Percentiles rank a stretch among this genome's conserved stretches.
Evolutionary conservation across 1,139 yeast species (phyloP).

Genomic region (Candida dubliniensis): DNA sequence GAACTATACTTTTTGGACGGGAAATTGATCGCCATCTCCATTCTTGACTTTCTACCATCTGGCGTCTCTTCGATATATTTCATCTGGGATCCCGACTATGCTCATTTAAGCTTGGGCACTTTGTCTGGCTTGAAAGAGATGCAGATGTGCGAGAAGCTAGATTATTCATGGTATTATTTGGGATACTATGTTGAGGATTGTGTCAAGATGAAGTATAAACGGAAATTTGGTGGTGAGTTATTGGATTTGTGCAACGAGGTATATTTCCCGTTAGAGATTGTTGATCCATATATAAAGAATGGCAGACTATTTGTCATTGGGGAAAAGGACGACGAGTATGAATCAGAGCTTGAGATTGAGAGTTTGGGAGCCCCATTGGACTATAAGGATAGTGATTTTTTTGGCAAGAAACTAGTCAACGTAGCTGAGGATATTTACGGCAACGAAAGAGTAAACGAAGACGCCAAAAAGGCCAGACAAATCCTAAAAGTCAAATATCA

Average conservation of each 20-base stretch:
- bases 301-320: slow-evolving; percentile 47
- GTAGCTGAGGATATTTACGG: slow-evolving; percentile 41
- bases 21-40: slow-evolving; percentile 71
- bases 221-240: slow-evolving; percentile 72
- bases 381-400: slow-evolving; percentile 14
- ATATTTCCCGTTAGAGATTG: slow-evolving; percentile 43
- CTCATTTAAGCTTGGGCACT: slow-evolving; percentile 72
- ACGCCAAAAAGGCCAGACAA: slow-evolving; percentile 24
- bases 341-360: slow-evolving; percentile 18
- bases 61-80: slow-evolving; percentile 85
- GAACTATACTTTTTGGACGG: slow-evolving; percentile 72
- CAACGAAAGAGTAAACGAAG: slow-evolving; percentile 5
- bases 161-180: slow-evolving; percentile 58
- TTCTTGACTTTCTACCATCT: slow-evolving; percentile 73
- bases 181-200: slow-evolving; percentile 83
- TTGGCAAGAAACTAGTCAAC: slow-evolving; percentile 19
- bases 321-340: slow-evolving; percentile 10
- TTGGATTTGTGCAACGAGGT: slow-evolving; percentile 52
- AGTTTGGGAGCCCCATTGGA: slow-evolving; percentile 19
- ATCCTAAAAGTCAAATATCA: slow-evolving; percentile 16
- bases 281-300: slow-evolving; percentile 29
- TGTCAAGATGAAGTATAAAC: slow-evolving; percentile 80
- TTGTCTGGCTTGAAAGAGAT: slow-evolving; percentile 75
- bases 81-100: slow-evolving; percentile 84
- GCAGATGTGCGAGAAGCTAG: slow-evolving; percentile 44